Base-by-base conservation (phyloP, 2,329 filamentous ascomycete species). In the Paecilomyces formosus region DNA sequence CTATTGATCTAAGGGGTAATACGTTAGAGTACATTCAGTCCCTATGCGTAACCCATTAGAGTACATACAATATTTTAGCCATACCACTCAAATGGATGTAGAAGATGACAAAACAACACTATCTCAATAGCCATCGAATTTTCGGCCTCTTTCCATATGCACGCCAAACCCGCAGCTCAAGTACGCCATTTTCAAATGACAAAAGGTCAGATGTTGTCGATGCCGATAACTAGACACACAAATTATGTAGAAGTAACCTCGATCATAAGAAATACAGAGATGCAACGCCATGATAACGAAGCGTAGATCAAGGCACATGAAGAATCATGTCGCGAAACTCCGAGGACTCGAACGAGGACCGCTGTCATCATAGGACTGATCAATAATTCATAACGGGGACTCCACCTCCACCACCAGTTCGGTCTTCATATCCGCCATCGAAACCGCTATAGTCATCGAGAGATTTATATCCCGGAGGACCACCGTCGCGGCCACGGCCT, bases 381-480 rank as follows among this genome's bases (percentile, higher is more conserved):
- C 66, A 76, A 59, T 76, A 77, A 59, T 77, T 74, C 75, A 77
- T 76, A 13, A 72, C 62, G 22, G 69, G 69, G 24, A 63, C 66
- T n/a, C 66, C 68, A 54, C 61, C 61, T 24, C 64, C 65, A 39
- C 67, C 58, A 12, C 69, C 67, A 11, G 63, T 61, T 51, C 66
- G 69, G n/a, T 70, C 68, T 13, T 73, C 72, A 28, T 65, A 57
- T 7, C 66, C 54, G 4, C 66, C 66, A 51, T 76, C 73, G 54
- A 68, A 67, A 5, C 65, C 69, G 58, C 62, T 63, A 56, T 76
- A 72, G 64, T 90, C 88, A 68, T 90, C 88, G 1, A 90, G 78
- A 1, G 86, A 89, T 58, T 82, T 81, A 69, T 90, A 90, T 52
- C 79, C 76, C 61, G 80, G 77, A 58, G 78, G 75, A 18, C n/a